Evolutionary conservation across 805 yeast species (phyloP).

Genomic region (Candida tibetensis): DNA sequence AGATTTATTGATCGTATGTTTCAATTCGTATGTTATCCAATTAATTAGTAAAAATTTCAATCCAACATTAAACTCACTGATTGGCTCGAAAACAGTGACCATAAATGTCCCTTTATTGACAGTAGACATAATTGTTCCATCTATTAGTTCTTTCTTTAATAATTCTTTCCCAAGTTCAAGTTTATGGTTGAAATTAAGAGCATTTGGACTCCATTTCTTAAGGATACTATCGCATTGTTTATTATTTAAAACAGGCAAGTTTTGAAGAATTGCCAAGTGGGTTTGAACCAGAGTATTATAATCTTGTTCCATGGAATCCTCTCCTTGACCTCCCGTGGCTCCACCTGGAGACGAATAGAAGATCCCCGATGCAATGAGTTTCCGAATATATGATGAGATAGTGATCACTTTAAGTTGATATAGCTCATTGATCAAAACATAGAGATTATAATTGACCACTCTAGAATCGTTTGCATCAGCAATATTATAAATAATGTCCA

Average conservation of each 20-base stretch:
- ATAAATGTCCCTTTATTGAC: constrained; percentile 1
- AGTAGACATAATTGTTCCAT: constrained; percentile 19
- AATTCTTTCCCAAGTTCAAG: constrained; percentile 39
- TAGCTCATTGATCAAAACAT: constrained; percentile 52
- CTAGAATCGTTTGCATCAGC: constrained; percentile 20
- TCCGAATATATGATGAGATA: constrained; percentile 68
- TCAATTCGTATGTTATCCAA: constrained; percentile 46
- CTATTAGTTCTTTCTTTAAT: constrained; percentile 31
- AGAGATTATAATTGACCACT: constrained; percentile 23
- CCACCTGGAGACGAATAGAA: constrained; percentile 51
- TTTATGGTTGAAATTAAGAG: constrained; percentile 27
- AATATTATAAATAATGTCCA: constrained; percentile 37
- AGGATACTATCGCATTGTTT: constrained; percentile 56
- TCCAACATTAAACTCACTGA: constrained; percentile 34
- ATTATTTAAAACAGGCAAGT: constrained; percentile 54
- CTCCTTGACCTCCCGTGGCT: constrained; percentile 3
- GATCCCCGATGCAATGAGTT: constrained; percentile 81
- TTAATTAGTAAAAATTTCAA: constrained; percentile 45
- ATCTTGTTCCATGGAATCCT: constrained; percentile 39
- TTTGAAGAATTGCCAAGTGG: constrained; percentile 56
- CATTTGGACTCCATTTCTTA: constrained; percentile 43
- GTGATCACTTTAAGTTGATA: constrained; percentile 49
- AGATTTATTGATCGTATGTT: constrained; percentile 31
- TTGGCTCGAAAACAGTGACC: constrained; percentile 18
- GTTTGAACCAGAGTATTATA: constrained; percentile 33